Evolutionary conservation across 1,284 basidiomycete species (phyloP).

Genomic region (Paramarasmius palmivorus): DNA sequence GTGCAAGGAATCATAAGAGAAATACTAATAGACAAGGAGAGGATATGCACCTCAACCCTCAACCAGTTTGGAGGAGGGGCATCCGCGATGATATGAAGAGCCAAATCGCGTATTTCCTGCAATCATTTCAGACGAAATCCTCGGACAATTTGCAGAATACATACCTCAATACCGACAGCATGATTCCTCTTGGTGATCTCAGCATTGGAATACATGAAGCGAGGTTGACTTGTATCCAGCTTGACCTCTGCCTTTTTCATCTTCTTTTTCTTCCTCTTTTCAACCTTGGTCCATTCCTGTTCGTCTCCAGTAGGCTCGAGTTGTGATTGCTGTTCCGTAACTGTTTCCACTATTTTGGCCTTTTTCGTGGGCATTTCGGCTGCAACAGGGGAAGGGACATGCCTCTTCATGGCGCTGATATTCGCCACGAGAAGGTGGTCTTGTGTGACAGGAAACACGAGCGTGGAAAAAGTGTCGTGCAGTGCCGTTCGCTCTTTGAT

Average conservation of each 20-base stretch:
- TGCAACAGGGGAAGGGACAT: slow-evolving; percentile 3
- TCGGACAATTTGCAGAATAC: slow-evolving; percentile 25
- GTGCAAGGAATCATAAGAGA: slow-evolving; percentile 6
- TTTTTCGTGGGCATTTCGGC: slow-evolving; percentile 9
- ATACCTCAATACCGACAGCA: slow-evolving; percentile 75
- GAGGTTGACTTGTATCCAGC: slow-evolving; percentile 63
- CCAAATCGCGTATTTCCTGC: slow-evolving; percentile 84
- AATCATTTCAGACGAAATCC: slow-evolving; percentile 7
- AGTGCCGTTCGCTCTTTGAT: neutral
- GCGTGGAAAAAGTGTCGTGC: no score
- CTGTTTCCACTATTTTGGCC: slow-evolving; percentile 10
- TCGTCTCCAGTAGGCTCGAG: slow-evolving; percentile 20
- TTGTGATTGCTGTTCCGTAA: slow-evolving; percentile 22
- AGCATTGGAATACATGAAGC: slow-evolving; percentile 77
- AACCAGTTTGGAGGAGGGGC: slow-evolving; percentile 83
- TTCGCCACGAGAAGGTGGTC: neutral
- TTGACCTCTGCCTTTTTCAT: slow-evolving; percentile 56
- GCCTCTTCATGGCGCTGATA: slow-evolving; percentile 5
- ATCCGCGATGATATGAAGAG: slow-evolving; percentile 81
- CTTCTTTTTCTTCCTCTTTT: slow-evolving; percentile 79
- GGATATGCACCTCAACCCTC: slow-evolving; percentile 66
- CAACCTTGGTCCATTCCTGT: slow-evolving; percentile 72
- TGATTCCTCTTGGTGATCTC: slow-evolving; percentile 74
- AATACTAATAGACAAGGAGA: slow-evolving; percentile 3
- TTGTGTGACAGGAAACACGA: no score